These are phyloP conservation scores for Xerocomellus chrysenteron DNA, from an alignment of 768 basidiomycete species.

Conservation along the genomic window DNA sequence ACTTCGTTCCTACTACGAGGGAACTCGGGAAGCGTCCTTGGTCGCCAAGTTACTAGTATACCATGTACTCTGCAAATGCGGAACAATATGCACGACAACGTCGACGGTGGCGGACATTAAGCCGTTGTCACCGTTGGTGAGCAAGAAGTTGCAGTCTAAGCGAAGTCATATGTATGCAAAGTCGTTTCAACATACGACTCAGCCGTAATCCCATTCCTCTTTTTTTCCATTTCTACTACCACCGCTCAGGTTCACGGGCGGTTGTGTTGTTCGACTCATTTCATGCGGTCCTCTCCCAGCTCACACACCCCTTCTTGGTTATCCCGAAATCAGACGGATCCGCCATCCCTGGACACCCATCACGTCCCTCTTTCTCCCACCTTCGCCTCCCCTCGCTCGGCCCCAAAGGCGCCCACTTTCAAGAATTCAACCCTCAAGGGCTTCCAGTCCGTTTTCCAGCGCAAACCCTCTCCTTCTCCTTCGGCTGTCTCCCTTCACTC, in stretches of 20 bases:
- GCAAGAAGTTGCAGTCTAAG: neutral
- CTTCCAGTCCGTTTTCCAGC: slow-evolving; percentile 54
- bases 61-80: too few relatives aligned
- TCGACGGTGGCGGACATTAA: neutral
- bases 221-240: neutral
- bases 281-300: slow-evolving; percentile 37
- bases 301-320: slow-evolving; percentile 36
- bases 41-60: too few relatives aligned
- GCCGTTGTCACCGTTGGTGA: neutral
- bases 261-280: neutral
- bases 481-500: slow-evolving; percentile 55
- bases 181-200: neutral
- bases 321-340: slow-evolving; percentile 36
- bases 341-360: slow-evolving; percentile 35
- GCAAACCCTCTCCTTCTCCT: slow-evolving; percentile 41
- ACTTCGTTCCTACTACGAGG: too few relatives aligned
- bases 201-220: slow-evolving; percentile 1
- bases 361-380: slow-evolving; percentile 45
- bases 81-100: too few relatives aligned
- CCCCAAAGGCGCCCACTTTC: slow-evolving; percentile 29
- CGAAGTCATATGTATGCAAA: neutral
- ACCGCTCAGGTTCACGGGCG: too few relatives aligned
- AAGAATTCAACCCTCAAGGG: slow-evolving; percentile 37
- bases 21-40: too few relatives aligned
- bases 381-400: slow-evolving; percentile 38